A percentile compares a stretch with the other conserved stretches of the same genome.
Evolutionary conservation across 2,329 filamentous ascomycete species (phyloP).

Genomic region (Colletotrichum caudatum): DNA sequence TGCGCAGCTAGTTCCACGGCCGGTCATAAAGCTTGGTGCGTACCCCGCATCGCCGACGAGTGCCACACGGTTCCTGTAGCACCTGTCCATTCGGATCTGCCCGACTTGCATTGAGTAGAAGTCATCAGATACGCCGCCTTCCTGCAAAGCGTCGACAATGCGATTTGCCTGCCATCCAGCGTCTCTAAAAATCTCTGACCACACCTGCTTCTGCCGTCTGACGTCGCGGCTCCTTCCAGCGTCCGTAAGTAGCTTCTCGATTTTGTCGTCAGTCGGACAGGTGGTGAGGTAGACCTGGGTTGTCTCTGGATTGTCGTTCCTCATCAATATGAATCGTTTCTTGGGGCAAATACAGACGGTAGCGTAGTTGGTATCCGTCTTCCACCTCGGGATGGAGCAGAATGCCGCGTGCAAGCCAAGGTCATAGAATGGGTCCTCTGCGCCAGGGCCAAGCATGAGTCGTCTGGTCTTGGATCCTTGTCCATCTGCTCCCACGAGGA

Average conservation of each 20-base stretch:
- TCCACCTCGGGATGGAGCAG: slow-evolving; percentile 49
- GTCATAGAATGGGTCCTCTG: slow-evolving; percentile 44
- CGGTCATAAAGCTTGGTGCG: slow-evolving; percentile 60
- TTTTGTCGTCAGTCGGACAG: slow-evolving; percentile 23
- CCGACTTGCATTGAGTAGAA: slow-evolving; percentile 61
- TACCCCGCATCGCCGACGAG: slow-evolving; percentile 68
- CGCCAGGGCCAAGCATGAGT: slow-evolving; percentile 51
- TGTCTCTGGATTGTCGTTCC: slow-evolving; percentile 38
- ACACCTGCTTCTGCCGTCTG: slow-evolving; percentile 46
- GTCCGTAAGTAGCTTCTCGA: slow-evolving; percentile 9
- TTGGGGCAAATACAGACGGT: slow-evolving; percentile 25
- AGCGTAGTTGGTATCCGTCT: slow-evolving; percentile 41
- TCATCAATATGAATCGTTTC: slow-evolving; percentile 21
- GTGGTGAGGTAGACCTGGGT: slow-evolving; percentile 36
- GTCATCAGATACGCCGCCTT: slow-evolving; percentile 54
- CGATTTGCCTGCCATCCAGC: slow-evolving; percentile 58
- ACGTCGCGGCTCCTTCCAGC: slow-evolving; percentile 28
- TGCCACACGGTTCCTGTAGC: slow-evolving; percentile 60
- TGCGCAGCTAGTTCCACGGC: slow-evolving; percentile 63
- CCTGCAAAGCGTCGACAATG: slow-evolving; percentile 50
- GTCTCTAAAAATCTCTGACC: slow-evolving; percentile 48
- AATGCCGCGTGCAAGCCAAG: slow-evolving; percentile 49
- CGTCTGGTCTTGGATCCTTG: slow-evolving; percentile 62
- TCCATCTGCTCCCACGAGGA: slow-evolving; percentile 69
- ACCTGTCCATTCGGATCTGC: slow-evolving; percentile 58